These are phyloP conservation scores for Farysia itapuensis DNA, from an alignment of 1,284 basidiomycete genomes.

Conservation along the genomic window DNA sequence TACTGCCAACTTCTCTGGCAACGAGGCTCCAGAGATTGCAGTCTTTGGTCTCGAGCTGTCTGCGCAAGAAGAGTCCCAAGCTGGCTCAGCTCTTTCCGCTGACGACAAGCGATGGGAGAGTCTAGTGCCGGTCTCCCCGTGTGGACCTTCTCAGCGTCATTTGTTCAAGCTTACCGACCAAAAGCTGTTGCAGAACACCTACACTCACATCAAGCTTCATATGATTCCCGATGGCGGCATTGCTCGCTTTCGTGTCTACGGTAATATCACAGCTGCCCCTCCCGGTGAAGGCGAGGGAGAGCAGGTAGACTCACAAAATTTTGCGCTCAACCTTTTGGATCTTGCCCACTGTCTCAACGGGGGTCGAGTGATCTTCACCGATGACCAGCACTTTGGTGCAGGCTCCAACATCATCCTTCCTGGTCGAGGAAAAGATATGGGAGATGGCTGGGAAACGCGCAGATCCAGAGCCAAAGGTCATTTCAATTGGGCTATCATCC, in stretches of 20 bases:
- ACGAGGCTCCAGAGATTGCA: constrained; percentile 66
- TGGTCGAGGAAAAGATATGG: constrained; percentile 86
- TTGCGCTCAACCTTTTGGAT: constrained; percentile 66
- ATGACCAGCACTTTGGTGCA: constrained; percentile 90
- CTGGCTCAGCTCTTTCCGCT: constrained; percentile 35
- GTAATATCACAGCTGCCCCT: constrained; percentile 44
- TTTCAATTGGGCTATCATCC: constrained; percentile 87
- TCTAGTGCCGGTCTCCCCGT: constrained; percentile 46
- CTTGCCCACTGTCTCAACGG: constrained; percentile 88
- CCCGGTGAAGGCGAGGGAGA: constrained; percentile 59
- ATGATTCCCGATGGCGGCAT: constrained; percentile 94
- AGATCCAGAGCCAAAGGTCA: constrained; percentile 77
- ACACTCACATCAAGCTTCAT: constrained; percentile 85
- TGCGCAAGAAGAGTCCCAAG: constrained; percentile 22
- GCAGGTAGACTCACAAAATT: constrained; percentile 55
- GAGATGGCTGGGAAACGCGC: constrained; percentile 98
- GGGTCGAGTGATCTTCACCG: constrained; percentile 73
- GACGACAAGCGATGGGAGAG: constrained; percentile 51
- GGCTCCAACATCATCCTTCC: constrained; percentile 88
- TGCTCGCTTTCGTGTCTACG: constrained; percentile 61
- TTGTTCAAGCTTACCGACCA: constrained; percentile 72
- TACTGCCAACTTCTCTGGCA: constrained; percentile 93
- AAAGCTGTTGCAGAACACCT: constrained; percentile 55
- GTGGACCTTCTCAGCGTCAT: constrained; percentile 79
- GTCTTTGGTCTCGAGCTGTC: constrained; percentile 41